phyloP scores from a whole-genome alignment of 2,329 filamentous ascomycete genomes.

The Aspergillus fumigatus region DNA sequence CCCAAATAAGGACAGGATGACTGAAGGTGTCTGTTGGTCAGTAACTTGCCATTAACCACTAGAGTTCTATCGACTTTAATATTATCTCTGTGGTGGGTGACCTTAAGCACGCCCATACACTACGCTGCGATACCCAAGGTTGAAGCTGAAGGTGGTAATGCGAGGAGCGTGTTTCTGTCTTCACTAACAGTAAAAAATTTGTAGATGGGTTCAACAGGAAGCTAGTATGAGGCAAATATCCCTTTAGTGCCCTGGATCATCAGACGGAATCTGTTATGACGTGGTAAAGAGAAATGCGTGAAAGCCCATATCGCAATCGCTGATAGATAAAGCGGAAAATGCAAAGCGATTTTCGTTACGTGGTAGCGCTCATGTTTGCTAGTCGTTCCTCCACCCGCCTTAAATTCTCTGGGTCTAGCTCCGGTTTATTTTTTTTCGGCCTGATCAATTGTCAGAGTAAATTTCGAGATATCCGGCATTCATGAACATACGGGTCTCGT shows the following conservation, averaged over 20 bases:
- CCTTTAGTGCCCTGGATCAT: neutral
- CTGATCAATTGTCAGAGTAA: slow-evolving; percentile 20
- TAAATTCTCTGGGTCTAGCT: slow-evolving; percentile 37
- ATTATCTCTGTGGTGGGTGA: neutral
- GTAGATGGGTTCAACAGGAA: neutral
- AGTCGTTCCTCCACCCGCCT: slow-evolving; percentile 38
- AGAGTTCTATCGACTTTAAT: neutral
- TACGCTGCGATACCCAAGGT: neutral
- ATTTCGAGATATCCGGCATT: neutral
- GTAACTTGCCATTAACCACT: neutral
- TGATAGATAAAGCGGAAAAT: neutral
- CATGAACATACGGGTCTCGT: slow-evolving; percentile 37
- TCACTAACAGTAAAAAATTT: neutral
- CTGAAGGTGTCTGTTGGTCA: neutral
- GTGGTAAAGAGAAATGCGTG: neutral
- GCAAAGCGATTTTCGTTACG: neutral
- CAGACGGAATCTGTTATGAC: neutral
- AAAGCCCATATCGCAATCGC: neutral
- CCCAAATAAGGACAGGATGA: neutral
- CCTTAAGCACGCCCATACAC: neutral
- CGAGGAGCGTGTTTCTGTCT: neutral
- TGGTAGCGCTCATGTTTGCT: slow-evolving; percentile 17
- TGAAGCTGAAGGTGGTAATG: neutral
- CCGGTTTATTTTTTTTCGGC: slow-evolving; percentile 37
- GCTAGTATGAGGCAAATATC: neutral